phyloP scores from a whole-genome alignment of 352 stramenopile genomes.

The Phytopythium boreale region DNA sequence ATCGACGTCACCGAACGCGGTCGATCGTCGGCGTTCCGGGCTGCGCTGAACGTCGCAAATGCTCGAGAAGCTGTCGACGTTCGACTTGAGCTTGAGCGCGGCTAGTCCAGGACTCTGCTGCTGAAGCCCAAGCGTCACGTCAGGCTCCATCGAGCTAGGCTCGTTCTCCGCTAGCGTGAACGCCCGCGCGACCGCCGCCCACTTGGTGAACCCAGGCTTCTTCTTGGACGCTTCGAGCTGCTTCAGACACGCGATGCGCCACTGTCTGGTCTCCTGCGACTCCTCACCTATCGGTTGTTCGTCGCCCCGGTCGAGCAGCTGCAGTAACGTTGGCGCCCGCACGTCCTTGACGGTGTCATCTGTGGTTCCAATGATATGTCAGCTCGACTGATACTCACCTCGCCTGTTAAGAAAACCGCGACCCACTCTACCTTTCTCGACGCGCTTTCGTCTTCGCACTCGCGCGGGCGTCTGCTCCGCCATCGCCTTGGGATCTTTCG shows the following conservation, averaged over 20 bases:
- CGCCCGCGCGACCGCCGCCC: conserved; percentile 30
- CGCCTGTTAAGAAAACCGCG: too few species aligned
- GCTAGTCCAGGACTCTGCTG: background rate
- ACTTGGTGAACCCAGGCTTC: conserved; percentile 38
- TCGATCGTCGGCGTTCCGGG: background rate
- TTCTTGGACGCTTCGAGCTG: conserved; percentile 21
- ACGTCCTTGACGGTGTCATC: background rate
- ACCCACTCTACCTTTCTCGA: conserved; percentile 1
- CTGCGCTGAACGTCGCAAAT: conserved; percentile 15
- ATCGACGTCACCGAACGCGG: background rate
- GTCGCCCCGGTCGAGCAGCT: background rate
- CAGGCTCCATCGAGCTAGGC: conserved; percentile 8
- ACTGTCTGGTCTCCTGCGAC: conserved; percentile 30
- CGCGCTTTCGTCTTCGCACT: conserved; percentile 3
- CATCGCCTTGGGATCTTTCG: conserved; percentile 7
- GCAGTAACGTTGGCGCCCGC: background rate
- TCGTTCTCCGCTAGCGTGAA: conserved; percentile 15
- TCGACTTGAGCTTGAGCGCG: conserved; percentile 31
- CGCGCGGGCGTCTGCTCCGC: conserved; percentile 1
- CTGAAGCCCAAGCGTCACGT: conserved; percentile 4
- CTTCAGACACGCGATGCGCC: conserved; percentile 38
- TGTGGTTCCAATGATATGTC: background rate
- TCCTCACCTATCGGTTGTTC: background rate
- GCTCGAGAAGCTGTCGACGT: conserved; percentile 42
- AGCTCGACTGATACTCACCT: background rate